Evolutionary conservation across 1,139 yeast species (phyloP), one percentile per base, ranked within the genome.

Genomic region (Debaryomyces psychrophilus): DNA sequence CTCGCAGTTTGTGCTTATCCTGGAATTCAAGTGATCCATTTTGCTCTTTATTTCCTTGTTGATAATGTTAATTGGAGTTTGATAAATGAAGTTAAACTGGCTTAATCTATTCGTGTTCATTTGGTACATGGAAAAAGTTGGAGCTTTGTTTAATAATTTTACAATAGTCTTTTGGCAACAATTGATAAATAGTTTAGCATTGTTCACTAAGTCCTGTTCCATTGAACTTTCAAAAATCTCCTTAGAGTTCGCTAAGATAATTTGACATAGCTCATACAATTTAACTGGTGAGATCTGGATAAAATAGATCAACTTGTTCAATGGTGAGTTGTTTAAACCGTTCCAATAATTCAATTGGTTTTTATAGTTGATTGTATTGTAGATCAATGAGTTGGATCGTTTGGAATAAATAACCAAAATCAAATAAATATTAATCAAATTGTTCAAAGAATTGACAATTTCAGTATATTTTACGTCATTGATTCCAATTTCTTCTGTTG

Each of bases 281-380:
- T 56, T 61, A 5, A 53, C 25, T 1, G 79, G 79, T 8, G 62
- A 49, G 3, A 66, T 63, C 50, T 73, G 78, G 3, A 72, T 50
- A 22, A 67, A 65, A 52, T 69, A 74, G 9, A 69, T 48, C 31
- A 61, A 33, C 50, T 70, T 72, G 34, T 57, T 56, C 23, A 57
- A 38, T 5, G 55, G 44, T 12, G 75, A 69, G 31, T 55, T 53
- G 34, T 58, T 53, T 37, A 73, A 46, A 5, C 57, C 58, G 22
- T 61, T 60, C 79, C 79, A 74, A 51, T 73, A 74, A 5, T 61
- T 60, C 50, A 66, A 56, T 47, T 73, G 68, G 41, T 62, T 64
- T 50, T 72, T 71, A 42, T 68, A 60, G 11, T 60, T 49, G 34
- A 73, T 57, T 0, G 77, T 69, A 47, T 68, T 66, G 53, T 63